Evolutionary conservation across 352 stramenopile species (phyloP).

Genomic region (Pythium volutum): DNA sequence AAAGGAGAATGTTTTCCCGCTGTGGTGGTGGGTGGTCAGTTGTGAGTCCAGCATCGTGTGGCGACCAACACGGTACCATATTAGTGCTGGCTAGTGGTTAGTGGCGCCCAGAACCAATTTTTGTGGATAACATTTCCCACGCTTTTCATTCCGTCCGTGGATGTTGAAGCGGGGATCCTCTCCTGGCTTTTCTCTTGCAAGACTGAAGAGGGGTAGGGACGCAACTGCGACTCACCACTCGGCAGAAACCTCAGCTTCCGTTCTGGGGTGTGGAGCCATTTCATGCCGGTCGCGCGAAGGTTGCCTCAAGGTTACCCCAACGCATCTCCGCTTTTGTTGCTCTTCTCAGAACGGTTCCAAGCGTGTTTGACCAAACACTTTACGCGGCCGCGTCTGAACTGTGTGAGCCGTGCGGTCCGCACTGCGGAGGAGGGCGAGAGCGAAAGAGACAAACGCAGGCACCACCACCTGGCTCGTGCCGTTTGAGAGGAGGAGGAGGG

Average conservation of each 20-base stretch:
- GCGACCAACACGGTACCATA: too few relatives aligned
- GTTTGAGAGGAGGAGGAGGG: slow-evolving; percentile 1
- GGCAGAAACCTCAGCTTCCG: slow-evolving; percentile 18
- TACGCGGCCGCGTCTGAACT: not conserved
- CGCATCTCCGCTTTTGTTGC: slow-evolving; percentile 1
- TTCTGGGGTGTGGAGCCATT: slow-evolving; percentile 5
- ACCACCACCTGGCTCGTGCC: not conserved
- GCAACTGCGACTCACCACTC: not conserved
- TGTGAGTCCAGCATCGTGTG: not conserved
- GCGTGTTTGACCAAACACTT: slow-evolving; percentile 23
- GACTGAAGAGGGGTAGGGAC: slow-evolving; percentile 17
- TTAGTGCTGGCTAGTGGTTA: too few relatives aligned
- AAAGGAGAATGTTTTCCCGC: not conserved
- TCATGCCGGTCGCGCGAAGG: slow-evolving; percentile 7
- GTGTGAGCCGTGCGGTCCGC: not conserved
- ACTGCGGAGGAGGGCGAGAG: too few relatives aligned
- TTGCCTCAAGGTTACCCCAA: slow-evolving; percentile 11
- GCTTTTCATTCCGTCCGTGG: too few relatives aligned
- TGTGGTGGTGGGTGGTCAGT: not conserved
- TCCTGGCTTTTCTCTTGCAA: slow-evolving; percentile 12
- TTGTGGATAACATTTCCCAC: too few relatives aligned
- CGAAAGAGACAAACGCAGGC: too few relatives aligned
- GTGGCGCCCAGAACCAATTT: too few relatives aligned
- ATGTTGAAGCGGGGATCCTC: not conserved
- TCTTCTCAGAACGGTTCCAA: slow-evolving; percentile 4